phyloP scores from a whole-genome alignment of 176 grass and related monocot genomes.

The Alloteropsis semialata region DNA sequence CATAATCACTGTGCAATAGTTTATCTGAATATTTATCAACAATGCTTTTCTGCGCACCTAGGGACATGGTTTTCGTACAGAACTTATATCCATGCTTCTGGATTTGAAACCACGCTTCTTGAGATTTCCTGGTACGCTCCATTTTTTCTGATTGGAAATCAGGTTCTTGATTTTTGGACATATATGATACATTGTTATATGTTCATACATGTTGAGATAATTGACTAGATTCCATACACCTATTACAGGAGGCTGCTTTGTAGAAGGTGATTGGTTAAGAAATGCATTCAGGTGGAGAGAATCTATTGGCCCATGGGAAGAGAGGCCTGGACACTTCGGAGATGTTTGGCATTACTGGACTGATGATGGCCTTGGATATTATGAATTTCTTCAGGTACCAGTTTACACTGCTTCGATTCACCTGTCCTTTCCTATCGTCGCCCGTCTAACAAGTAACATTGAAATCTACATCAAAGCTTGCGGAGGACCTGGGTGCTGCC shows the following conservation, averaged over 20 bases:
- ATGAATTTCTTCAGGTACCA: slow-evolving; percentile 81
- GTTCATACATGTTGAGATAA: background rate
- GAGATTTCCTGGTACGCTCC: slow-evolving; percentile 82
- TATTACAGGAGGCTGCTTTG: slow-evolving; percentile 66
- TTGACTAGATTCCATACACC: background rate
- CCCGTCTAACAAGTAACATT: background rate
- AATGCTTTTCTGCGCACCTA: slow-evolving; percentile 8
- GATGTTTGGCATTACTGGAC: slow-evolving; percentile 93
- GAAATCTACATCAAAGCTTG: background rate
- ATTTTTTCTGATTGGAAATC: background rate
- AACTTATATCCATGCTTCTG: slow-evolving; percentile 83
- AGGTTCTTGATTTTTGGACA: background rate
- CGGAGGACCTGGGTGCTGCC: slow-evolving; percentile 37
- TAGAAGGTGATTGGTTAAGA: slow-evolving; percentile 63
- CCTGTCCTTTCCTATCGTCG: background rate
- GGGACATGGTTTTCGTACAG: slow-evolving; percentile 86
- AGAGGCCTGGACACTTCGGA: slow-evolving; percentile 77
- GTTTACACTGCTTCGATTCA: background rate
- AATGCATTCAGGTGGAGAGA: slow-evolving; percentile 88
- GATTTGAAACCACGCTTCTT: slow-evolving; percentile 82
- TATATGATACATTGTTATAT: background rate
- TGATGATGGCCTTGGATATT: slow-evolving; percentile 84
- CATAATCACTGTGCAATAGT: background rate
- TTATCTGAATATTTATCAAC: background rate
- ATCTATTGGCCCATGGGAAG: no score